These are phyloP conservation scores for Solanum rostratum DNA, from an alignment of 257 asterid species.

Conservation along the genomic window DNA sequence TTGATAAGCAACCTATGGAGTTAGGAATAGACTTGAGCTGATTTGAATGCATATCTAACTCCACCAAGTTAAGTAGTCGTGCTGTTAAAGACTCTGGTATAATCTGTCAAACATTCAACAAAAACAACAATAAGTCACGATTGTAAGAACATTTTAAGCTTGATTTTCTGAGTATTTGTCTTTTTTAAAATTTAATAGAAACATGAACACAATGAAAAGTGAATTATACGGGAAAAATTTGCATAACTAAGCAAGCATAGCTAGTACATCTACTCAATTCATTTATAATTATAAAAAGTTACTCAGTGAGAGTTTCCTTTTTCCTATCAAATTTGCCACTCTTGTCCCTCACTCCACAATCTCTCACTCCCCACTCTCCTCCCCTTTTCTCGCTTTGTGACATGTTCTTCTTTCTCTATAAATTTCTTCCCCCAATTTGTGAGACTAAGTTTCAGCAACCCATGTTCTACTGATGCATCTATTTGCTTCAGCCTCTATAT, in stretches of 20 bases:
- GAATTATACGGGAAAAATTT: background rate
- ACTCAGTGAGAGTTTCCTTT: background rate
- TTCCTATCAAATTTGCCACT: background rate
- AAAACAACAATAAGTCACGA: background rate
- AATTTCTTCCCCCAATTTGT: no score
- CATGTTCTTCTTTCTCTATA: background rate
- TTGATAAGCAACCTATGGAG: conserved; percentile 78
- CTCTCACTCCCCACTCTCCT: no score
- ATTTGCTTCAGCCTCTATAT: background rate
- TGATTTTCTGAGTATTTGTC: background rate
- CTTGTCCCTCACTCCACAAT: background rate
- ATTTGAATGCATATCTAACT: conserved; percentile 66
- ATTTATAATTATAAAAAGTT: background rate
- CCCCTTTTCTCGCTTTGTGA: background rate
- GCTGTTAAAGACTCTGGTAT: conserved; percentile 87
- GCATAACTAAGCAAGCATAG: background rate
- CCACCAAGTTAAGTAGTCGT: conserved; percentile 53
- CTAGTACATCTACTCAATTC: background rate
- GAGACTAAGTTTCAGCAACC: background rate
- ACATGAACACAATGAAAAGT: background rate
- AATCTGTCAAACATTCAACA: conserved; percentile 22
- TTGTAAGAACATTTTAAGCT: background rate
- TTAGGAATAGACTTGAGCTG: conserved; percentile 73
- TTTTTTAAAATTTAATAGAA: background rate
- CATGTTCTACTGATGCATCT: background rate